These are phyloP conservation scores for Xanthoconium stramineum DNA, from an alignment of 768 basidiomycete genomes.

Conservation along the genomic window DNA sequence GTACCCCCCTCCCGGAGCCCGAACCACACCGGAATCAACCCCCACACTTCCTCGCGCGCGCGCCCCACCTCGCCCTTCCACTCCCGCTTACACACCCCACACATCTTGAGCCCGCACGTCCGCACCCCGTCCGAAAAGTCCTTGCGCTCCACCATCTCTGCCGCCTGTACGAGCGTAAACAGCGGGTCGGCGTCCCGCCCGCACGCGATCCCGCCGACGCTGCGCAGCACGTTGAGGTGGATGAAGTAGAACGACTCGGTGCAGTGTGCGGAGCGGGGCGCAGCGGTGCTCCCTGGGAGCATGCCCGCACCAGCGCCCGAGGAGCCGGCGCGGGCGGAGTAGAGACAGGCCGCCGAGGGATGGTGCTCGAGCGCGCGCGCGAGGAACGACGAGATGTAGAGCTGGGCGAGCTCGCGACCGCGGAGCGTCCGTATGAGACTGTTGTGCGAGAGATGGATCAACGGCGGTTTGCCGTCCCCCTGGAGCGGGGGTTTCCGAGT, in stretches of 20 bases:
- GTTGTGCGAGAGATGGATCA: conserved; percentile 35
- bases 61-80: conserved; percentile 40
- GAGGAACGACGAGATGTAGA: conserved; percentile 61
- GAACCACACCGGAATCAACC: conserved; percentile 61
- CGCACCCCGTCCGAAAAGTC: conserved; percentile 65
- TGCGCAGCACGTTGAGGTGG: conserved; percentile 67
- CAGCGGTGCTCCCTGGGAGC: too few species aligned
- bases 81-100: conserved; percentile 46
- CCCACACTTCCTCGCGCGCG: conserved; percentile 63
- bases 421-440: conserved; percentile 46
- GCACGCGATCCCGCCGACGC: conserved; percentile 65
- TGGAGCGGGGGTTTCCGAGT: too few species aligned
- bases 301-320: background rate
- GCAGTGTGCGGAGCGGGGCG: conserved; percentile 37
- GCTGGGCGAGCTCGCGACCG: conserved; percentile 65
- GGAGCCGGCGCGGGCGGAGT: conserved; percentile 32
- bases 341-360: conserved; percentile 48
- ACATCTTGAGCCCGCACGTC: conserved; percentile 54
- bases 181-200: conserved; percentile 75
- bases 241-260: conserved; percentile 73
- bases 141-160: conserved; percentile 67
- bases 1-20: conserved; percentile 35
- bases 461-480: conserved; percentile 2
- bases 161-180: conserved; percentile 63
- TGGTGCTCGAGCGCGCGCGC: conserved; percentile 50